Percentiles rank a stretch among this genome's conserved stretches.
These are phyloP conservation scores for Magnaporthales sp. DNA, from an alignment of 2,329 filamentous ascomycete genomes.

Conservation along the genomic window DNA sequence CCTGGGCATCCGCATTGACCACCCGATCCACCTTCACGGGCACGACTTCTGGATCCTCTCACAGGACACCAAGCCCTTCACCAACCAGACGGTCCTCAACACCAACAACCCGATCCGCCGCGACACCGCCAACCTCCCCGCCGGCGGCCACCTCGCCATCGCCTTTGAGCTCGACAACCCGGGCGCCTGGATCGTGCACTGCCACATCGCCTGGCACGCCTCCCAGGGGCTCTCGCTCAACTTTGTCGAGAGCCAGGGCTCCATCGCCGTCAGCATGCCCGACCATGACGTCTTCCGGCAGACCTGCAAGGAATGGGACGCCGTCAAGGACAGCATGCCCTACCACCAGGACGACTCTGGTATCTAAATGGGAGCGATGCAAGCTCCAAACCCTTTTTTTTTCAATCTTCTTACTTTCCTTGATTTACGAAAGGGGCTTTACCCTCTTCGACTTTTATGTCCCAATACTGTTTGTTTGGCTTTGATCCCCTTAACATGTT, in stretches of 20 bases:
- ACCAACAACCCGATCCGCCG: slow-evolving; percentile 26
- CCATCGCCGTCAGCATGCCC: slow-evolving; percentile 33
- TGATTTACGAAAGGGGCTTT: background rate
- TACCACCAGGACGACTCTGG: slow-evolving; percentile 3
- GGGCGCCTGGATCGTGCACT: slow-evolving; percentile 21
- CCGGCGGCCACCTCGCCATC: slow-evolving; percentile 20
- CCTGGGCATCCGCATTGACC: slow-evolving; percentile 15
- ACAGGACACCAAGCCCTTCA: slow-evolving; percentile 16
- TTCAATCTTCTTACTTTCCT: background rate
- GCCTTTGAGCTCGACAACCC: slow-evolving; percentile 26
- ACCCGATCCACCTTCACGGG: slow-evolving; percentile 42
- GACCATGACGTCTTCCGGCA: background rate
- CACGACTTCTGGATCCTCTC: slow-evolving; percentile 39
- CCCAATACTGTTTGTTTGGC: background rate
- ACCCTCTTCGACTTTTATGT: background rate
- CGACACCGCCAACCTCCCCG: slow-evolving; percentile 25
- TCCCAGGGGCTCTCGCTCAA: slow-evolving; percentile 24
- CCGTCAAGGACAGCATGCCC: slow-evolving; percentile 2
- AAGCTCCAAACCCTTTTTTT: background rate
- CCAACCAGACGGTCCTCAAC: slow-evolving; percentile 9
- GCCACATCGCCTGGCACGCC: slow-evolving; percentile 16
- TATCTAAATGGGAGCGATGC: background rate
- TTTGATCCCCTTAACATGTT: background rate
- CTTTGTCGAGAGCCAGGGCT: slow-evolving; percentile 28
- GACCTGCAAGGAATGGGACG: slow-evolving; percentile 4